Conservation (phyloP, 2,329 filamentous ascomycete species). For the Xylariales sp. region DNA sequence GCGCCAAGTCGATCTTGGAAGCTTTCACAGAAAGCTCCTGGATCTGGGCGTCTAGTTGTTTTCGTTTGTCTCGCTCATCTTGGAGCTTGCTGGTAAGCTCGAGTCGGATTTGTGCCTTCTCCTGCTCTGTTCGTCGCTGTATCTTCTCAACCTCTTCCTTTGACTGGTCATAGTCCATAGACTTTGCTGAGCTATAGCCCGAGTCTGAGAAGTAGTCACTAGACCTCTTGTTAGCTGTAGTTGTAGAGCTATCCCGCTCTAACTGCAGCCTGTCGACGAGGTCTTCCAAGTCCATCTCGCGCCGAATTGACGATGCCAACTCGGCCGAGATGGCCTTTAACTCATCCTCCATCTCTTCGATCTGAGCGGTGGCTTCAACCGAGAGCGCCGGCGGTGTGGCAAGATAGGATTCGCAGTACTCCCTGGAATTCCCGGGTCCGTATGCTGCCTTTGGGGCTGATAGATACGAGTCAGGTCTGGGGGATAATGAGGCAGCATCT, state of each 20-base stretch:
- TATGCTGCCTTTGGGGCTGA: slow-evolving; percentile 32
- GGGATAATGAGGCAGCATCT: slow-evolving; percentile 37
- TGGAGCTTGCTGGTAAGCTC: slow-evolving; percentile 84
- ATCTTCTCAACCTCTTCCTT: slow-evolving; percentile 76
- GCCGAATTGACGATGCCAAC: slow-evolving; percentile 84
- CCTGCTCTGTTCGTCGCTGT: slow-evolving; percentile 81
- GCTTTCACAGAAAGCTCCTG: slow-evolving; percentile 77
- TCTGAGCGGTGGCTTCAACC: slow-evolving; percentile 44
- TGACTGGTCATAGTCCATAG: slow-evolving; percentile 60
- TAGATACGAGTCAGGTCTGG: slow-evolving; percentile 31
- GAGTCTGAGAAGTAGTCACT: slow-evolving; percentile 99
- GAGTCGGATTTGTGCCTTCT: slow-evolving; percentile 80
- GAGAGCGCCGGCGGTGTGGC: slow-evolving; percentile 41
- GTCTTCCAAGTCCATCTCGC: slow-evolving; percentile 96
- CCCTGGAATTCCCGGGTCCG: slow-evolving; percentile 36
- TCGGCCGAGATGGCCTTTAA: slow-evolving; percentile 89
- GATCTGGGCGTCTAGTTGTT: slow-evolving; percentile 77
- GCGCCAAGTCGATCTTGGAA: slow-evolving; percentile 52
- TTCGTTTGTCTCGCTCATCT: slow-evolving; percentile 74
- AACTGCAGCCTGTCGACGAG: slow-evolving; percentile 81
- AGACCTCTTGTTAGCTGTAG: slow-evolving; percentile 62
- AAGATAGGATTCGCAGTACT: slow-evolving; percentile 48
- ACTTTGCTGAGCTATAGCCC: slow-evolving; percentile 79
- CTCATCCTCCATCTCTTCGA: slow-evolving; percentile 92
- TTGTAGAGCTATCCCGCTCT: slow-evolving; percentile 60